A percentile compares a stretch with the other conserved stretches of the same genome.
Evolutionary conservation across 1,139 yeast genomes (phyloP).

Genomic region (Sugiyamaella paludigena): DNA sequence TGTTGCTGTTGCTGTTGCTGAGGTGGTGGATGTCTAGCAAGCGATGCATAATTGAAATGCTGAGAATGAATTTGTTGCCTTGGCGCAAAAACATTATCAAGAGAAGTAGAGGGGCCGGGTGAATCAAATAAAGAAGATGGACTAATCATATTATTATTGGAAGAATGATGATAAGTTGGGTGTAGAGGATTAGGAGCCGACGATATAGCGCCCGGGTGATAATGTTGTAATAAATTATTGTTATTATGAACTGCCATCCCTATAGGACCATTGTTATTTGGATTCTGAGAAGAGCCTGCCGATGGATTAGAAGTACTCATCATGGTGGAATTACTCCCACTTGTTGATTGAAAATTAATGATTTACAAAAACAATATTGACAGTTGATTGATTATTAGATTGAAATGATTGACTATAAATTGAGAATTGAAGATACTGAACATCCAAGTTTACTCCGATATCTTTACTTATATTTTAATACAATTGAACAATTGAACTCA

Average conservation of each 20-base stretch:
- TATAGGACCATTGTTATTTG: background rate
- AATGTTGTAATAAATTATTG: background rate
- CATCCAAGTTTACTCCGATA: too few species aligned
- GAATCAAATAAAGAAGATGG: constrained; percentile 10
- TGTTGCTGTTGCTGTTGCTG: background rate
- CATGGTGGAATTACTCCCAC: too few species aligned
- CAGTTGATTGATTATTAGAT: too few species aligned
- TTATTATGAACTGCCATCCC: background rate
- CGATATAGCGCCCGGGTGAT: background rate
- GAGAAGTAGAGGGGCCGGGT: background rate
- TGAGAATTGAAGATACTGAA: too few species aligned
- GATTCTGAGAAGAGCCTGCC: too few species aligned
- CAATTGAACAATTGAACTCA: too few species aligned
- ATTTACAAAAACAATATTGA: too few species aligned
- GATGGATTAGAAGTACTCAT: too few species aligned
- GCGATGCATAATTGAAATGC: constrained; percentile 4
- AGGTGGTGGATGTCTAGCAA: constrained; percentile 8
- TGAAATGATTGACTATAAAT: too few species aligned
- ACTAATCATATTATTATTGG: background rate
- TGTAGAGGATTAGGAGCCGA: background rate
- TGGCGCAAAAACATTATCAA: constrained; percentile 11
- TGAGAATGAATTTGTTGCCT: constrained; percentile 8
- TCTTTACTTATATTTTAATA: too few species aligned
- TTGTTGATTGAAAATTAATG: too few species aligned
- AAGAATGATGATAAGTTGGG: background rate